Base-by-base conservation (phyloP, 1,284 basidiomycete species). In the Coniferiporia weirii region DNA sequence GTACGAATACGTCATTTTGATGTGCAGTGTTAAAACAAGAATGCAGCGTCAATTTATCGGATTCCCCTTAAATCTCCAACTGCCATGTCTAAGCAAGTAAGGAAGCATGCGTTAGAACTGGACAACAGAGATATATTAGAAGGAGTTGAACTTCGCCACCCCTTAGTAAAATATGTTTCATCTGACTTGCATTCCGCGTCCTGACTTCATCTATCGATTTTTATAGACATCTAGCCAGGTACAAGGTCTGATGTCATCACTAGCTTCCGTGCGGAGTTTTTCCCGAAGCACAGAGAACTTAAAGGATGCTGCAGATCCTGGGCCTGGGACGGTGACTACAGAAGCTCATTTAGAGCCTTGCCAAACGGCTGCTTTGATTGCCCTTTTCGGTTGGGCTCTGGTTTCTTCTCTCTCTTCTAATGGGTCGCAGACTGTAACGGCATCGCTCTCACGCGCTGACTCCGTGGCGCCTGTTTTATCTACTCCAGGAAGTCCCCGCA, bases 361-460 rank as follows among this genome's bases (percentile, higher is more conserved):
- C 2, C 77, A 82, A 49, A 75, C 75, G 4, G 79, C 87, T 2
- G 72, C 84, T n/a, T 70, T 89, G 7, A 75, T 77, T 0, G 74
- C 88, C 7, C 72, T 90, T 4, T 90, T 91, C 65, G 88, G 88
- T 1, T 91, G 88, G 89, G 71, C 76, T 12, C 71, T 84, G 32
- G 70, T 76, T n/a, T 65, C 69, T 2, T 68, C 69, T 3, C 54
- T 68, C 1, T 59, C 71, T 17, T 58, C 71, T 4, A 60, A 69
- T 3, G 77, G 79, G 43, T 49, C 57, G 35, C 69, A 70, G 13
- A 64, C 66, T 7, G 71, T 71, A 27, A 70, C 73, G 8, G 64
- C 74, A 12, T 79, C 80, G 1, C 57, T 73, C 5, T 75, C 74
- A 1, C 72, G 75, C 1, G 70, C 76, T 1, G 70, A 61, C 13